Evolutionary conservation across 2,329 filamentous ascomycete genomes (phyloP), one percentile per base, ranked within the genome.

Genomic region (Huntiella abstrusa): DNA sequence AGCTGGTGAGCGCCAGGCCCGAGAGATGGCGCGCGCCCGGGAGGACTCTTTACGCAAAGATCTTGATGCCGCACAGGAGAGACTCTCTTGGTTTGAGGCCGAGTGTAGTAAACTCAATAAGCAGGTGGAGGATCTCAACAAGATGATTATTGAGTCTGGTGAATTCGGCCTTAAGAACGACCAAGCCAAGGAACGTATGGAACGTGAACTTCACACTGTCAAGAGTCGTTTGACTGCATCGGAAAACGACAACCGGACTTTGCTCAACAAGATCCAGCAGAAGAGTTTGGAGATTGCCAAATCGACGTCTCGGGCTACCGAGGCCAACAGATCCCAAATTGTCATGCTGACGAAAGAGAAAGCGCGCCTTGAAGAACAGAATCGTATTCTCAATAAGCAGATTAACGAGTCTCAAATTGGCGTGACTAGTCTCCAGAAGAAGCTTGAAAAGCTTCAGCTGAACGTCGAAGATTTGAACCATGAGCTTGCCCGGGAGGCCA

Each of bases 221-320:
- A 93, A 91, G 60, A 87, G 87, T 50, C 80, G 88, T 16, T 68
- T 98, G 36, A 73, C 80, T 5, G 91, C 88, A 17, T 96, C 88
- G 0, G 88, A 98, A 59, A 95, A 96, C 55, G 88, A 96, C 62
- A 96, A 96, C 56, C 80, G 85, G 44, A 80, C 86, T 4, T 67
- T 98, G n/a, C 71, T 96, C 53, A 96, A 95, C 65, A 96, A 96
- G 62, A 71, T 98, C 13, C 88, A 96, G 56, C 88, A 96, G 57
- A 96, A 96, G 66, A 91, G 92, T 28, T 71, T 98, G 5, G 88
- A 98, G 58, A 92, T 98, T 59, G 88, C 88, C 36, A 76, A 91
- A 40, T 91, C 88, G 0, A 84, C 76, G 50, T 93, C 87, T 4
- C 80, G 80, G 49, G 88, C 83, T 28, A 86, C 75, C 51, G 88